Evolutionary conservation across 106 monocot species (phyloP), one percentile per base, ranked within the genome.

Genomic region (Allium sativum): DNA sequence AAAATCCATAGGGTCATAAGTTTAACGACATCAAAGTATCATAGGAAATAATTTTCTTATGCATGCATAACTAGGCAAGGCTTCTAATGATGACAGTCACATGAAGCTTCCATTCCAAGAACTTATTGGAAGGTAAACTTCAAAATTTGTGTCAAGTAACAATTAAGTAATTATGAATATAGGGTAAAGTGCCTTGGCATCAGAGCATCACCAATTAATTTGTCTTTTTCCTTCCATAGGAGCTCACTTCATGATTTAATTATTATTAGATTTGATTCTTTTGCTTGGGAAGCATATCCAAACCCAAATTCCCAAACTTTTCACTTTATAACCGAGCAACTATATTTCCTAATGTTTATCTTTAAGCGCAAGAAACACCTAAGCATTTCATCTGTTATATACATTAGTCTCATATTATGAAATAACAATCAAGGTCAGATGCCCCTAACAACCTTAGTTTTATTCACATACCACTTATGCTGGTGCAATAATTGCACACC

Each of bases 91-190:
- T 66, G 57, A 22, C 58, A 59, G 42, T 59, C 45, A 70, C 21
- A 59, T 55, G 76, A 70, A 70, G 65, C 70, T 70, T 65, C 65
- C 65, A 53, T 76, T 76, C 65, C 76, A 65, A 67, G 51, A 59
- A 57, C 42, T 55, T 71, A 62, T 42, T 63, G 62, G 63, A 50
- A 62, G 55, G 7, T 21, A 40, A 43, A 66, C 40, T 65, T 66
- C 65, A 61, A 68, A 74, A 62, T 14, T 45, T 62, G 9, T 15
- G 10, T 18, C 9, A 1, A 16, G 43, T 45, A 20, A 20, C 44
- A 62, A 62, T 42, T 19, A 21, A 20, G 61, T 12, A 62, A 45
- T 46, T n/a, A n/a, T n/a, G n/a, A n/a, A n/a, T n/a, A n/a, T 62
- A 46, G 46, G 21, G 61, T 62, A 18, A 62, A 62, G 61, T 62